phyloP scores from a whole-genome alignment of 2,329 filamentous ascomycete genomes.

The Colletotrichum camelliae region DNA sequence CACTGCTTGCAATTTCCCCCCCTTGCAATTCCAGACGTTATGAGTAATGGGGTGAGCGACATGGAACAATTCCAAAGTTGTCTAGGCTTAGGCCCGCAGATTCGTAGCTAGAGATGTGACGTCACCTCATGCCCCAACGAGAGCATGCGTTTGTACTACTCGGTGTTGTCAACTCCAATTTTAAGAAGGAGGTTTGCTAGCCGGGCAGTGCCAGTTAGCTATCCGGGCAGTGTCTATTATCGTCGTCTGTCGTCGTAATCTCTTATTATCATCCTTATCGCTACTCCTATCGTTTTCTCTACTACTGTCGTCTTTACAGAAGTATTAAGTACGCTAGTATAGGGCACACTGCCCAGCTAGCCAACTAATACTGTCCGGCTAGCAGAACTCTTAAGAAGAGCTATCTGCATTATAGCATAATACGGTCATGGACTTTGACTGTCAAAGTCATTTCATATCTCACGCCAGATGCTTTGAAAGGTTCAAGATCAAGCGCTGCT shows the following conservation, averaged over 20 bases:
- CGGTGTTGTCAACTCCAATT: not conserved
- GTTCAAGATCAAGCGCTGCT: not conserved
- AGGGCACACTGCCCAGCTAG: too few species aligned
- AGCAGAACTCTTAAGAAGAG: not conserved
- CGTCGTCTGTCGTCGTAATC: too few species aligned
- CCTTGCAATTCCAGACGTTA: not conserved
- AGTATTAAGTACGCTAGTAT: too few species aligned
- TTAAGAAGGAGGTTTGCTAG: too few species aligned
- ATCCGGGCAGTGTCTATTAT: too few species aligned
- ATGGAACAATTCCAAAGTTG: not conserved
- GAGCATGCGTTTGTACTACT: not conserved
- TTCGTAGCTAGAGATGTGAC: not conserved
- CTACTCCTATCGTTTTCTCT: too few species aligned
- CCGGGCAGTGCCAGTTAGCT: too few species aligned
- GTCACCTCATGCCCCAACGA: rapidly evolving
- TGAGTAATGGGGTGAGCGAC: not conserved
- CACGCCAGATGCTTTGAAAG: rapidly evolving
- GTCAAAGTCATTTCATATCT: rapidly evolving
- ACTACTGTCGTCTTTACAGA: too few species aligned
- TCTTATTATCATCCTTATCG: too few species aligned
- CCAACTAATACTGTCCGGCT: too few species aligned
- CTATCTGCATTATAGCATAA: not conserved
- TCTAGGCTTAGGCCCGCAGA: rapidly evolving
- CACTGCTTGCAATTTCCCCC: too few species aligned
- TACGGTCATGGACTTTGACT: not conserved